phyloP scores from a whole-genome alignment of 2,329 filamentous ascomycete species.

The Ceratocystis destructans region DNA sequence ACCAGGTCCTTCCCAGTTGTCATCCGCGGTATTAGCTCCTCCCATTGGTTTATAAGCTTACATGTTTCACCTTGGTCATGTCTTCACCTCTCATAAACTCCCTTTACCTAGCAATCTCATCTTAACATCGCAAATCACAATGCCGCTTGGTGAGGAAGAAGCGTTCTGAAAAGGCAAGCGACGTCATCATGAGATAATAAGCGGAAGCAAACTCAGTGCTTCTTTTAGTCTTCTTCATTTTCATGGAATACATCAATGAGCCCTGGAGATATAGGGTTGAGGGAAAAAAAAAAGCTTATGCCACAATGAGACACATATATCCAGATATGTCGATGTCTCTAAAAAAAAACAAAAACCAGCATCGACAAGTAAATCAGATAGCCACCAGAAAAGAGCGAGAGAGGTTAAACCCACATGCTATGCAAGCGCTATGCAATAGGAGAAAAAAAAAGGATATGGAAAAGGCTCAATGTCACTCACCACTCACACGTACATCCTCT shows the following conservation, averaged over 20 bases:
- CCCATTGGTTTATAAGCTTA: neutral
- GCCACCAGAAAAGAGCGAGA: neutral
- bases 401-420: neutral
- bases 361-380: neutral
- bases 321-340: neutral
- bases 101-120: neutral
- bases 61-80: neutral
- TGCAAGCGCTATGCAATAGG: constrained; percentile 8
- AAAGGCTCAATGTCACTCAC: neutral
- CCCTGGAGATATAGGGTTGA: too few species aligned
- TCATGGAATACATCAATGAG: neutral
- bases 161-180: neutral
- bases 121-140: constrained; percentile 2
- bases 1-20: constrained; percentile 1
- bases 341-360: neutral
- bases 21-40: neutral
- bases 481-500: constrained; percentile 30
- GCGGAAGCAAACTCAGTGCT: neutral
- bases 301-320: neutral
- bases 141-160: neutral
- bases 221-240: neutral
- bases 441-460: constrained; percentile 16
- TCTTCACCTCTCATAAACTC: neutral
- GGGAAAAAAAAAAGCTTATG: neutral
- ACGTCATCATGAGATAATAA: neutral